Evolutionary conservation across 129 eudicot genomes (phyloP), one percentile per base, ranked within the genome.

Genomic region (Mikania micrantha): DNA sequence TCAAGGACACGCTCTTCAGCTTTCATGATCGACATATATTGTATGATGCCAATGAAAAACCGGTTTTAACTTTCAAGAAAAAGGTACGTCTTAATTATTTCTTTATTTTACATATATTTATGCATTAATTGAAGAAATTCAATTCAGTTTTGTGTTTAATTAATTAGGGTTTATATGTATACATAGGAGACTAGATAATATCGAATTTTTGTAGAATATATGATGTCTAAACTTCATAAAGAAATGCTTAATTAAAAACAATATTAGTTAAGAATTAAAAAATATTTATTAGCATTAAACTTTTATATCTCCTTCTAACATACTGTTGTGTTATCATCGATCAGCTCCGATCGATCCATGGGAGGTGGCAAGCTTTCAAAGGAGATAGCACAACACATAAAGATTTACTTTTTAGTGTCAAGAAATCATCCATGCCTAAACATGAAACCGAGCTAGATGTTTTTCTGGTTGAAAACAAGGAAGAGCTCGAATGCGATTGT

Each of bases 11-110:
- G 12, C 52, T 72, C 3, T 74, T 69, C 44, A 58, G 77, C 52
- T 58, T 78, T 47, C 83, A 70, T 69, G 83, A 78, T 56, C 86
- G 80, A 4, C 86, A 77, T 34, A 74, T 82, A 36, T 69, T 82
- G 80, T 72, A 50, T 58, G 86, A 82, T 60, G 86, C 86, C n/a
- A 61, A 29, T 13, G 87, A 62, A 7, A 78, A 69, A 60, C 84
- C 87, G 1, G 69, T 78, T 47, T 36, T 82, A 61, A 72, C 81
- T 52, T 81, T 82, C 65, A 81, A 66, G 69, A 81, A 75, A 71
- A 82, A 82, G 87, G 87, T 82, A 9, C n/a, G n/a, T n/a, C n/a
- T n/a, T n/a, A n/a, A n/a, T n/a, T n/a, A n/a, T n/a, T n/a, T n/a
- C n/a, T n/a, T n/a, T n/a, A n/a, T n/a, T n/a, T n/a, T n/a, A n/a